Evolutionary conservation across 2,329 filamentous ascomycete genomes (phyloP), one percentile per base, ranked within the genome.

Genomic region (Emericellopsis cladophorae): DNA sequence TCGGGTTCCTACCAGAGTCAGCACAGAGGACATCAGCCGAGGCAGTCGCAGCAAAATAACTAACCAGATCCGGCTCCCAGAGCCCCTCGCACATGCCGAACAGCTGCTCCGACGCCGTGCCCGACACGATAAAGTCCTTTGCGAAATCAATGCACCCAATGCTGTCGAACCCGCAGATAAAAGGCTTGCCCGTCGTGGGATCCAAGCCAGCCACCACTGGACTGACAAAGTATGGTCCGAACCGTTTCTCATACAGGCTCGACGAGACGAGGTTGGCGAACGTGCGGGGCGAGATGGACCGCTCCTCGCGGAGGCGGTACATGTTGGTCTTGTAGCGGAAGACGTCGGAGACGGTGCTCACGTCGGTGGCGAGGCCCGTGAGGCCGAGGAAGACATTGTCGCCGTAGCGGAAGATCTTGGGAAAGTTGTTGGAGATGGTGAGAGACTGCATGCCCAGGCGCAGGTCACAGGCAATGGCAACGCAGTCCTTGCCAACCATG

Each of bases 261-360:
- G 78, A 86, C 56, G 79, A 85, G 55, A 98, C 89, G 51, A 98
- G 79, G 72, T 98, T 95, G 63, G 92, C 89, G 67, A 98, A 88
- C 44, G 92, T 98, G 61, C 84, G 77, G 36, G 92, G 92, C 42
- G 85, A 82, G 65, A 98, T 96, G 71, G 88, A 76, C 59, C 92
- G 88, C 74, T 98, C 92, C 74, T 98, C 92, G 57, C 92, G 86
- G 57, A 98, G 79, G 50, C 92, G 85, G 77, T 98, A 98, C 85
- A 98, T 93, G 77, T 98, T 98, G 64, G 94, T 87, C 76, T 98
- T 98, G 80, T 95, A 96, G 59, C 92, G 88, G 77, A 98, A 94
- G 51, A 96, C 82, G 67, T 98, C 90, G 54, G 82, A 84, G 52
- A 98, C 90, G 52, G 90, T 96, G 49, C 77, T 78, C n/a, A 98